Evolutionary conservation across 768 basidiomycete species (phyloP).

Genomic region (Guyanaporus albipodus): DNA sequence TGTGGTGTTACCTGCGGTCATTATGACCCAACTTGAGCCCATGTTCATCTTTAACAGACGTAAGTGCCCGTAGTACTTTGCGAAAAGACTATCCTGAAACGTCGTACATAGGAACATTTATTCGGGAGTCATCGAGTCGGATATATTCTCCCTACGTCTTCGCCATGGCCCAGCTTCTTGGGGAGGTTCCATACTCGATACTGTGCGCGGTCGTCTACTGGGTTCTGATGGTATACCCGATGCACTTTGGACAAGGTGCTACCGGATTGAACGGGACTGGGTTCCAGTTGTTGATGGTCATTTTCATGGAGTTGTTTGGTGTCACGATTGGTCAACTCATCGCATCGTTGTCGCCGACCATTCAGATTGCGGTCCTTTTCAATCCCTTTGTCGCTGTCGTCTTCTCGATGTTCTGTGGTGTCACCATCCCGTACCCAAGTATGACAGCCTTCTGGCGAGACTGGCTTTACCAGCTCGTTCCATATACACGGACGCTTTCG

Average conservation of each 20-base stretch:
- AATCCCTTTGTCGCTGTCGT: constrained; percentile 71
- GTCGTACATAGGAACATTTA: constrained; percentile 33
- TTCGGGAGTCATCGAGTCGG: constrained; percentile 68
- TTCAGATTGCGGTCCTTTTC: constrained; percentile 76
- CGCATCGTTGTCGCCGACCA: constrained; percentile 70
- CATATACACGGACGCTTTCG: constrained; percentile 66
- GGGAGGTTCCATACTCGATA: constrained; percentile 75
- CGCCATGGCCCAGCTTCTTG: constrained; percentile 73
- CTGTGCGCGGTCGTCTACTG: constrained; percentile 73
- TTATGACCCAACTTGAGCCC: constrained; percentile 71
- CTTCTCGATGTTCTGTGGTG: constrained; percentile 74
- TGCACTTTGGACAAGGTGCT: constrained; percentile 61
- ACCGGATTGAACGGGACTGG: constrained; percentile 60
- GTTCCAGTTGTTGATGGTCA: constrained; percentile 64
- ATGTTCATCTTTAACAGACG: constrained; percentile 73
- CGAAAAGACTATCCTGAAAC: neutral
- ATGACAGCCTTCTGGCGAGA: constrained; percentile 65
- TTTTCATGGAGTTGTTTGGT: constrained; percentile 69
- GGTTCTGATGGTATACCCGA: constrained; percentile 69
- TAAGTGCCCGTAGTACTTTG: constrained; percentile 29
- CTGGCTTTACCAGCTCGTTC: constrained; percentile 74
- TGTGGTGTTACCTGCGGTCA: constrained; percentile 62
- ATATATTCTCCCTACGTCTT: constrained; percentile 88
- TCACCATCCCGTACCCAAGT: constrained; percentile 66
- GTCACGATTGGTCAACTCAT: constrained; percentile 74